Evolutionary conservation across 2,329 filamentous ascomycete genomes (phyloP).

Genomic region (Albifimbria verrucaria): DNA sequence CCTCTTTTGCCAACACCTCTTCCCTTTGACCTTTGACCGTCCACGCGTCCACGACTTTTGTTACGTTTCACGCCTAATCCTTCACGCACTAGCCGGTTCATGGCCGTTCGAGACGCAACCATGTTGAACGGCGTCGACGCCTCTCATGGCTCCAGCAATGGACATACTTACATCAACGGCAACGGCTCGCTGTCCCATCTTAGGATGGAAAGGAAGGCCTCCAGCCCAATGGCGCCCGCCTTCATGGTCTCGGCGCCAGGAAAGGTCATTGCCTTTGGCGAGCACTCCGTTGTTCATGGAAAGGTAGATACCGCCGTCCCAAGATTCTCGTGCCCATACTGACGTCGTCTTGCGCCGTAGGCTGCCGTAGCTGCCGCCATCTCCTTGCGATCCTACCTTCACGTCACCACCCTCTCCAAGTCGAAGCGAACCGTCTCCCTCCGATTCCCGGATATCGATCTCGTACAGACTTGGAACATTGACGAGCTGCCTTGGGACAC

Average conservation of each 20-base stretch:
- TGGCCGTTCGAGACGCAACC: constrained; percentile 22
- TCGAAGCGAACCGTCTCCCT: constrained; percentile 84
- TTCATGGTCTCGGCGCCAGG: constrained; percentile 99
- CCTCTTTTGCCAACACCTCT: background rate
- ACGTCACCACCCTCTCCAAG: constrained; percentile 91
- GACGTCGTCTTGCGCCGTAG: constrained; percentile 35
- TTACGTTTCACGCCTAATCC: no score
- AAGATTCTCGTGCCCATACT: constrained; percentile 6
- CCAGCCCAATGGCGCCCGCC: constrained; percentile 70
- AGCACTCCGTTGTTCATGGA: constrained; percentile 96
- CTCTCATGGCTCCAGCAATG: background rate
- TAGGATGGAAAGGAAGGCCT: constrained; percentile 52
- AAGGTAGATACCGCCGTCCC: constrained; percentile 57
- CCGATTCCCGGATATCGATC: constrained; percentile 84
- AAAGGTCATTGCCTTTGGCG: constrained; percentile 97
- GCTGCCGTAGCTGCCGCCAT: constrained; percentile 93
- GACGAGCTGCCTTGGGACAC: constrained; percentile 82
- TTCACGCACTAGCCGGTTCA: constrained; percentile 3
- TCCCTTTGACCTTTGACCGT: no score
- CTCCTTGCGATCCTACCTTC: constrained; percentile 91
- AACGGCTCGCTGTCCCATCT: constrained; percentile 29
- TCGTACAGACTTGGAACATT: constrained; percentile 92
- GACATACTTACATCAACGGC: constrained; percentile 26
- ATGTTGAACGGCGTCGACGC: constrained; percentile 23
- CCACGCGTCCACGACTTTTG: no score